A percentile compares a stretch with the other conserved stretches of the same genome.
phyloP scores from a whole-genome alignment of 73 alveolate species.

The Paramecium tetraurelia region DNA sequence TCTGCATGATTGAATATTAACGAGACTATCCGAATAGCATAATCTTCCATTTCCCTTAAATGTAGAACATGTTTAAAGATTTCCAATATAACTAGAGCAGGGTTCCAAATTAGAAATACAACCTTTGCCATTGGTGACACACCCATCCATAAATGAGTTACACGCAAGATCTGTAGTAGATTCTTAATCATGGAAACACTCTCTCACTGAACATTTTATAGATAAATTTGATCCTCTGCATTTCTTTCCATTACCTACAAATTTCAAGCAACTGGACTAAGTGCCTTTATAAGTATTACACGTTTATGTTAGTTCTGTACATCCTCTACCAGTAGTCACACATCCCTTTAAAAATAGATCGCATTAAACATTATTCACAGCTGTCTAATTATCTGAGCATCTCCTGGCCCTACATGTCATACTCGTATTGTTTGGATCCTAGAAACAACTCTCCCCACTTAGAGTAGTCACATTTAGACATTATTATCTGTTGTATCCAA shows the following conservation, averaged over 20 bases:
- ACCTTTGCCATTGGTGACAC: not conserved
- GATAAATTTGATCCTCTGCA: not conserved
- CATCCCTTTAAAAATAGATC: not conserved
- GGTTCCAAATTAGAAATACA: not conserved
- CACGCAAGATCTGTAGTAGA: not conserved
- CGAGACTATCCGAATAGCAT: not conserved
- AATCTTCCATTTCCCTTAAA: not conserved
- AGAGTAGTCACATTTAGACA: not conserved
- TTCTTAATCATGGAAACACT: not conserved
- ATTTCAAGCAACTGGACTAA: not conserved
- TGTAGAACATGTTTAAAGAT: not conserved
- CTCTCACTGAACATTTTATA: not conserved
- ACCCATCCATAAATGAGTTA: not conserved
- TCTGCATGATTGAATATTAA: not conserved
- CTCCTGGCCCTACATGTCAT: not conserved
- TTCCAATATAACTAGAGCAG: not conserved
- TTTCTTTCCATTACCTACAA: not conserved
- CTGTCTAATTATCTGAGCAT: not conserved
- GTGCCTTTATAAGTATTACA: not conserved
- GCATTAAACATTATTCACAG: not conserved
- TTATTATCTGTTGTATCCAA: not conserved
- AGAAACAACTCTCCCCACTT: not conserved
- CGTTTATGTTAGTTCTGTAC: not conserved
- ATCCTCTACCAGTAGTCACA: constrained; percentile 1
- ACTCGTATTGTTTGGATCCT: not conserved